These are phyloP conservation scores for Coemansia sp. DNA, from an alignment of 192 early-diverging fungal species.

Conservation along the genomic window DNA sequence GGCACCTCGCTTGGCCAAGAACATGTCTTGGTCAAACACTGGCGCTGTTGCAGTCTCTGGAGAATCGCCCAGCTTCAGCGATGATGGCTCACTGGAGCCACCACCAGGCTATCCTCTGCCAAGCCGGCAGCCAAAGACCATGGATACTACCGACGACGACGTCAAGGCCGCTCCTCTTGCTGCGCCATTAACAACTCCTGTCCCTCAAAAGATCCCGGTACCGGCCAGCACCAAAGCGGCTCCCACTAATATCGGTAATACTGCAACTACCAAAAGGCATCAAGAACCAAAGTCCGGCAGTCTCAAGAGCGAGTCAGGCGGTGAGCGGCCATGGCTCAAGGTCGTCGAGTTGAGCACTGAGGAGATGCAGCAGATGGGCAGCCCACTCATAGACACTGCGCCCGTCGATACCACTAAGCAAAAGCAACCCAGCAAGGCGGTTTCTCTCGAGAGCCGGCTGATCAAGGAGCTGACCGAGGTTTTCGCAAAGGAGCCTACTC, in stretches of 20 bases:
- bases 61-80: slow-evolving; percentile 32
- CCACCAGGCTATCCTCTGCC: slow-evolving; percentile 9
- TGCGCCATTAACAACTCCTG: slow-evolving; percentile 37
- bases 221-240: slow-evolving; percentile 19
- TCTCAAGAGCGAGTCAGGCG: slow-evolving; percentile 16
- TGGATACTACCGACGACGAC: not conserved
- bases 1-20: slow-evolving; percentile 26
- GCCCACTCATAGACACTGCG: slow-evolving; percentile 24
- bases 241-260: not conserved
- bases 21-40: slow-evolving; percentile 40
- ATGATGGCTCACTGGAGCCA: slow-evolving; percentile 29
- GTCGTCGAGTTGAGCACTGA: slow-evolving; percentile 42
- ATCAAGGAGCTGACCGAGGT: slow-evolving; percentile 24
- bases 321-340: slow-evolving; percentile 49
- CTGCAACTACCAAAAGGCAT: slow-evolving; percentile 15
- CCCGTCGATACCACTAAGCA: slow-evolving; percentile 15
- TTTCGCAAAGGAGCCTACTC: slow-evolving; percentile 14
- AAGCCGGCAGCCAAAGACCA: slow-evolving; percentile 16
- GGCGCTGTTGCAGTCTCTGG: slow-evolving; percentile 14
- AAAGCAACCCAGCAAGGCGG: slow-evolving; percentile 27
- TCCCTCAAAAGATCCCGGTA: slow-evolving; percentile 36
- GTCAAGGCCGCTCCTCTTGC: slow-evolving; percentile 26
- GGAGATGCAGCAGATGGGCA: slow-evolving; percentile 50
- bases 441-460: slow-evolving; percentile 36
- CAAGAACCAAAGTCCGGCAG: slow-evolving; percentile 21